Evolutionary conservation across 768 basidiomycete genomes (phyloP), one percentile per base, ranked within the genome.

Genomic region (Collybia sp.): DNA sequence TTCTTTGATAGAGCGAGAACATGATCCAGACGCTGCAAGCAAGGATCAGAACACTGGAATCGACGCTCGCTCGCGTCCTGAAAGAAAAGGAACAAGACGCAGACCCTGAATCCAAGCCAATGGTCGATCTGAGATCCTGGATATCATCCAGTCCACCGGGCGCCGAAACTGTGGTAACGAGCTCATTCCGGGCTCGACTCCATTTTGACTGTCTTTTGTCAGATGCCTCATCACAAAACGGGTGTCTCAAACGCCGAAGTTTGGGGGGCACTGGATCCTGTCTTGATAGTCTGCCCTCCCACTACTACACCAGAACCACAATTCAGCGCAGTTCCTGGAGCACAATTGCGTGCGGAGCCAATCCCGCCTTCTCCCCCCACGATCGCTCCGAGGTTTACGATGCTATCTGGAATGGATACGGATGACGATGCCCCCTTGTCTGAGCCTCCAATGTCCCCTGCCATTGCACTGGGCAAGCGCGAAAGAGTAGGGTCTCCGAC

Each of bases 21-120:
- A 54, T 67, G 46, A 71, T 75, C 31, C 64, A 62, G 44, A 62
- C 69, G 43, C 62, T 76, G 16, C 70, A 75, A 47, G 61, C 60
- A 37, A 71, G 72, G 49, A 70, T 80, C 36, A 53, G 54, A 4
- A 68, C 70, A 12, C 58, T 82, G 11, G 77, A 81, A 55, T 67
- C 59, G 9, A 64, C 61, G 25, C 59, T 80, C 11, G 75, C 77
- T 0, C 71, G 70, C 43, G 56, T 68, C 32, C 62, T 80, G 46
- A 65, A 66, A 43, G 69, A 69, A 44, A 65, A 63, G 42, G 64
- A 57, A 34, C 52, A 50, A 12, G 61, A 64, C 30, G 47, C 48
- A 12, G 61, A 56, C 1, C 49, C 48, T 2, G 52, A 56, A 11
- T 45, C 50, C 6, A 66, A 62, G 35, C 64, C 72, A 1, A 69